Evolutionary conservation across 441 rosid genomes (phyloP), one percentile per base, ranked within the genome.

Genomic region (Populus hybrid): DNA sequence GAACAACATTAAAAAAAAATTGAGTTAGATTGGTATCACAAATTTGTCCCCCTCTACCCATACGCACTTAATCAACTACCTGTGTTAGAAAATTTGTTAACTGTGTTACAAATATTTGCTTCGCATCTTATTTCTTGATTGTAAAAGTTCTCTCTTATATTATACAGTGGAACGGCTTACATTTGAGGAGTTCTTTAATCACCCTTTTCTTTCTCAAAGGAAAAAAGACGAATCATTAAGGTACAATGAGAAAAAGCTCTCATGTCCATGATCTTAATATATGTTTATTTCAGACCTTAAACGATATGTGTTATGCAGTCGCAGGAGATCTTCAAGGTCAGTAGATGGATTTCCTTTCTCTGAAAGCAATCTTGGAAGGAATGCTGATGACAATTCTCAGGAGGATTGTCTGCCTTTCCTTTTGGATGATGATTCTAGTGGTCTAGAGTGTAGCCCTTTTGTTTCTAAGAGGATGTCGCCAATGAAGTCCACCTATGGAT

Each of bases 351-450:
- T 82, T 82, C 84, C 89, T 79, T 79, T 82, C 36, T 79, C 89
- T 61, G 96, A 87, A 79, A 83, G 86, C 78, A 84, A 84, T 82
- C 82, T 87, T n/a, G 76, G 75, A 19, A 88, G 86, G 83, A 87
- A 90, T 70, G 68, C 74, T 34, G 94, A 85, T 76, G 95, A 92
- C 73, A 85, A 82, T 79, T 89, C 86, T 84, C 95, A 86, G 79
- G 98, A 94, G 70, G 97, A 95, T 82, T 91, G 88, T 83, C 81
- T 95, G 63, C 97, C 98, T 24, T 92, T 95, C 89, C 76, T 95
- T 79, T 81, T 92, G 69, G 99, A 94, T 81, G 95, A 91, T 78
- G 98, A 92, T 80, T 88, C 89, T 65, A 88, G 92, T 85, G 95
- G 89, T 74, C 90, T 91, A 23, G 94, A 87, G 71, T 86, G 91